Base-by-base conservation (phyloP, 2,329 filamentous ascomycete species). In the Colletotrichum orchidophilum region DNA sequence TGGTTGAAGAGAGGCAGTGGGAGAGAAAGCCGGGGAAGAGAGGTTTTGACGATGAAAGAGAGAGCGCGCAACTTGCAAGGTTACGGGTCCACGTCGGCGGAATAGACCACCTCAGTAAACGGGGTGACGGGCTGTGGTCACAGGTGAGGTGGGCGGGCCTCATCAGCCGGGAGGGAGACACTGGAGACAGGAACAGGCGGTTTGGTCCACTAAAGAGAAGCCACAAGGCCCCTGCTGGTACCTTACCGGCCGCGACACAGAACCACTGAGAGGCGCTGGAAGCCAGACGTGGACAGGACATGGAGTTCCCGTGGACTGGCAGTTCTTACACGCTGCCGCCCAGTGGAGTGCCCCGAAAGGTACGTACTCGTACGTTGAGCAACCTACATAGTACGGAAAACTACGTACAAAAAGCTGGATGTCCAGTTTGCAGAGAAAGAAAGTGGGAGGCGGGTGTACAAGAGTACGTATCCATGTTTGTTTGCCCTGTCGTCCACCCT, bases 31-130 rank as follows among this genome's bases (percentile, higher is more conserved):
- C 46, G 64, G 63, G 63, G 68, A 58, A 29, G n/a, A 68, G 68
- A 71, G 68, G 58, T 68, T 71, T 71, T 68, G 68, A 68, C 68
- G 64, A 68, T 67, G 57, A 27, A 55, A 5, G 54, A 49, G 26
- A 31, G 53, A 21, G 9, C n/a, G 50, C 46, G 54, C 65, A 65
- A 54, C n/a, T 35, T 33, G 54, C 65, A 65, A 54, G 27, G 63
- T 35, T 65, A 63, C 35, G 57, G 53, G 67, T 46, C 39, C 39
- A 46, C 39, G 42, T 52, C 42, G 50, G 58, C 42, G 66, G 57
- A 53, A 55, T 24, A 66, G 3, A 24, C n/a, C 39, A 18, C 26
- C 26, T 52, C 55, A 46, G 35, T 60, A 24, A 24, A 58, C 29
- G 12, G 49, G 49, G 49, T 6, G 35, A 50, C 35, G 63, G 53